Evolutionary conservation across 306 rosid genomes (phyloP).

Genomic region (Styphnolobium japonicum): DNA sequence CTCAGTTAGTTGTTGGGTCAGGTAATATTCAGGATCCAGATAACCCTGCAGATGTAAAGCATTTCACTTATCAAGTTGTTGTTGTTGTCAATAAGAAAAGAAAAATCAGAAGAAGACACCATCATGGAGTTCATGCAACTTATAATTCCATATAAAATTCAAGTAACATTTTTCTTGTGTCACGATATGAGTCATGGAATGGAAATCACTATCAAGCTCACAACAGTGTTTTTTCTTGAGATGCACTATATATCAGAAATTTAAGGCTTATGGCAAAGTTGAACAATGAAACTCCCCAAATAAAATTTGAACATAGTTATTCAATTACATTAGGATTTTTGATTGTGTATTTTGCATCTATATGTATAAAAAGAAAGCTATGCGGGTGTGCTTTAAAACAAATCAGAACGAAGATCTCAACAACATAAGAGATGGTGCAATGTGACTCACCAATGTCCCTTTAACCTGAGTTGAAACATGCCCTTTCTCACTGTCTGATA

Average conservation of each 20-base stretch:
- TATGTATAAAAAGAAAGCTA: not conserved
- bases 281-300: conserved; percentile 6
- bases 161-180: not conserved
- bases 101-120: not conserved
- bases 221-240: not conserved
- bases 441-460: conserved; percentile 78
- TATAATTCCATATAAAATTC: not conserved
- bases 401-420: not conserved
- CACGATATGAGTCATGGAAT: not conserved
- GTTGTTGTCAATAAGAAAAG: not conserved
- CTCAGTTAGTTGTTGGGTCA: conserved; percentile 87
- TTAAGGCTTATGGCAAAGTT: not conserved
- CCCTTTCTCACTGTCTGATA: conserved; percentile 69
- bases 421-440: not conserved
- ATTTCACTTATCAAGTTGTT: not conserved
- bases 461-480: conserved; percentile 95
- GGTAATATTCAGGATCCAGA: conserved; percentile 91
- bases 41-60: conserved; percentile 65
- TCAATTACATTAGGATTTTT: not conserved
- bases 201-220: not conserved
- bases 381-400: not conserved
- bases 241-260: not conserved
- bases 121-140: not conserved
- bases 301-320: not conserved
- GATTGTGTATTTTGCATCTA: not conserved